Evolutionary conservation across 495 filamentous ascomycete species (phyloP).

Genomic region (Filosporella fistucella): DNA sequence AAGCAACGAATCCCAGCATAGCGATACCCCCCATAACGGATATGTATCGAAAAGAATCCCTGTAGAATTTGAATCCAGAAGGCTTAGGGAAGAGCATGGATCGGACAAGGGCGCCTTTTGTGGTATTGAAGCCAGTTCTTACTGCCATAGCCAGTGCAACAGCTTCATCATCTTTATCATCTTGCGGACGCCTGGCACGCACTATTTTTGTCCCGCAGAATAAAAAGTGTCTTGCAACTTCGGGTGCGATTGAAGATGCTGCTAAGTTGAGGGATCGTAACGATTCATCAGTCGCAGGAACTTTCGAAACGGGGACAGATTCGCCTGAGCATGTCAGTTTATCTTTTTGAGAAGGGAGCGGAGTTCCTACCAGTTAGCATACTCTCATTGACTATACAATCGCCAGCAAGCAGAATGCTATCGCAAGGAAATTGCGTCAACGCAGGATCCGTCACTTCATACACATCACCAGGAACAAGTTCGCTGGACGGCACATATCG

Average conservation of each 20-base stretch:
- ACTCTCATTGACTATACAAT: constrained; percentile 99
- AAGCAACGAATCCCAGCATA: constrained; percentile 78
- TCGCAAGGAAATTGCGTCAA: constrained; percentile 91
- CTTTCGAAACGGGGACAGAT: constrained; percentile 94
- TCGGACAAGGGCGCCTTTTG: constrained; percentile 91
- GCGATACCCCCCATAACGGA: constrained; percentile 95
- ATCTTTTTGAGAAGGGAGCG: constrained; percentile 6
- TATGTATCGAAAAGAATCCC: constrained; percentile 97
- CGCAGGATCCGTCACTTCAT: constrained; percentile 95
- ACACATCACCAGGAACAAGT: constrained; percentile 93
- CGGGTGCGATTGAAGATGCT: constrained; percentile 71
- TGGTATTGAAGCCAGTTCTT: constrained; percentile 94
- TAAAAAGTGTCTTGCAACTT: constrained; percentile 81
- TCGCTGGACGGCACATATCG: constrained; percentile 80
- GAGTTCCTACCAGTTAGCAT: constrained; percentile 84
- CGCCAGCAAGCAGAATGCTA: constrained; percentile 84
- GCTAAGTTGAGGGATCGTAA: constrained; percentile 68
- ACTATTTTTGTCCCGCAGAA: constrained; percentile 97
- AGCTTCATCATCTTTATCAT: constrained; percentile 77
- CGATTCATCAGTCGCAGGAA: constrained; percentile 77
- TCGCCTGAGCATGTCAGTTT: constrained; percentile 54
- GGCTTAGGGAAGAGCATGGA: constrained; percentile 99
- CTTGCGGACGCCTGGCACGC: constrained; percentile 80
- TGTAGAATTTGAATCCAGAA: constrained; percentile 96
- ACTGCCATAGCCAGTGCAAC: constrained; percentile 89